phyloP scores from a whole-genome alignment of 208 protist genomes.

The Blechomonas ayalai region DNA sequence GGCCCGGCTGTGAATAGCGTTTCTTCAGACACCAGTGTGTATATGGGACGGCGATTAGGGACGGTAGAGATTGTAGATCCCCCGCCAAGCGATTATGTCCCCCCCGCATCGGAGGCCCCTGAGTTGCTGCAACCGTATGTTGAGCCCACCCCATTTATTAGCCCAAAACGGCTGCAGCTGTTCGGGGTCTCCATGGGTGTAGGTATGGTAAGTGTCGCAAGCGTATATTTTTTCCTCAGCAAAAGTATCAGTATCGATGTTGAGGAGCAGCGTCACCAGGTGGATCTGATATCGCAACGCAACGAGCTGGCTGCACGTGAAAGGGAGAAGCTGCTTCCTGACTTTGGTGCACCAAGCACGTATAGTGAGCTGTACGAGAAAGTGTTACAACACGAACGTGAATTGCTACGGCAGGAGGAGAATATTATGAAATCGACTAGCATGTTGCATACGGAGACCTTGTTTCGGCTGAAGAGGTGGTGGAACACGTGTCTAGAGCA shows the following conservation, averaged over 20 bases:
- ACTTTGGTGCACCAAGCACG: conserved; percentile 67
- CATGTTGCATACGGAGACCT: conserved; percentile 66
- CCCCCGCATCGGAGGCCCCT: conserved; percentile 51
- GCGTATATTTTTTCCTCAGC: conserved; percentile 72
- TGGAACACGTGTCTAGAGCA: conserved; percentile 76
- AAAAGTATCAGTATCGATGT: conserved; percentile 45
- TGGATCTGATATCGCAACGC: conserved; percentile 37
- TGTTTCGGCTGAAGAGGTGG: conserved; percentile 74
- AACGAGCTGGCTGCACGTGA: conserved; percentile 40
- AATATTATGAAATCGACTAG: conserved; percentile 24
- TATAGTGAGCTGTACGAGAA: conserved; percentile 66
- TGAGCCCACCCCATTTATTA: conserved; percentile 79
- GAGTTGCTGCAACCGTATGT: conserved; percentile 68
- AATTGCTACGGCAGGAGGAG: conserved; percentile 33
- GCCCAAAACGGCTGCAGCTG: conserved; percentile 39
- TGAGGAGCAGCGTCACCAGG: conserved; percentile 45
- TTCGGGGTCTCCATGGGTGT: conserved; percentile 65
- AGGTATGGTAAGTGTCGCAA: conserved; percentile 38
- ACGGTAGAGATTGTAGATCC: conserved; percentile 8
- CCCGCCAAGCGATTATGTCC: conserved; percentile 16
- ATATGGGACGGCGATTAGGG: no score
- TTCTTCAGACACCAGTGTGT: no score
- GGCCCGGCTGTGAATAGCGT: no score
- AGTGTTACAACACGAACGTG: conserved; percentile 46
- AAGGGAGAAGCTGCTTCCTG: conserved; percentile 26